Base-by-base conservation (phyloP, 2,329 filamentous ascomycete genomes). In the Botryotinia narcissicola region DNA sequence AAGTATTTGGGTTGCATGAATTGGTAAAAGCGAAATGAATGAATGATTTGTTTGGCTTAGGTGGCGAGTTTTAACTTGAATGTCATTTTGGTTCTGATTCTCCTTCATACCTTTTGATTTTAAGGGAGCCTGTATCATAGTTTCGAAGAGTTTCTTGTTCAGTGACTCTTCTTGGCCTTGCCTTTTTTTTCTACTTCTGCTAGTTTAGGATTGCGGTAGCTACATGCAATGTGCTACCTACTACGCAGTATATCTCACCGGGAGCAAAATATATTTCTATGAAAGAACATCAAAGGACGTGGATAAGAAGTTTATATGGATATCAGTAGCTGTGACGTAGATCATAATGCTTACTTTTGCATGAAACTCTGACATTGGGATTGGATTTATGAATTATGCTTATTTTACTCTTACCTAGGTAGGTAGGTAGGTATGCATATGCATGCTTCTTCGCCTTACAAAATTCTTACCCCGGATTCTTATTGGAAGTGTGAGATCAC, bases 1-100 rank as follows among this genome's bases (percentile, higher is more conserved):
- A 78, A 77, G 74, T 79, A 79, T 76, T 76, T 79, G 76, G 77
- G 78, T 73, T 79, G 78, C 77, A 79, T 79, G 78, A 74, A 74
- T 74, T 76, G 76, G 78, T 64, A 79, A 78, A 78, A 78, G 77
- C 78, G 78, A 74, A 71, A 76, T 74, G 75, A 78, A 66, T 66
- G 66, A 64, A 63, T 29, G 51, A 57, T 29, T 63, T 44, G 64
- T 69, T 77, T 74, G 75, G 76, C 74, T 77, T 75, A 72, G 75
- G 71, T 73, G 75, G 75, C 74, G 73, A 78, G 57, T 18, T 68
- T 68, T 62, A 29, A 48, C 35, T 40, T 29, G 4, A 35, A 35
- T 71, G 32, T n/a, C 69, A 63, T 61, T 71, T 71, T 64, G 60
- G 60, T 46, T 54, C 35, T 44, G 22, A 64, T 35, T 64, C n/a